A percentile compares a stretch with the other conserved stretches of the same genome.
Conservation (phyloP, 2,329 filamentous ascomycete species). For the Elsinoe australis region DNA sequence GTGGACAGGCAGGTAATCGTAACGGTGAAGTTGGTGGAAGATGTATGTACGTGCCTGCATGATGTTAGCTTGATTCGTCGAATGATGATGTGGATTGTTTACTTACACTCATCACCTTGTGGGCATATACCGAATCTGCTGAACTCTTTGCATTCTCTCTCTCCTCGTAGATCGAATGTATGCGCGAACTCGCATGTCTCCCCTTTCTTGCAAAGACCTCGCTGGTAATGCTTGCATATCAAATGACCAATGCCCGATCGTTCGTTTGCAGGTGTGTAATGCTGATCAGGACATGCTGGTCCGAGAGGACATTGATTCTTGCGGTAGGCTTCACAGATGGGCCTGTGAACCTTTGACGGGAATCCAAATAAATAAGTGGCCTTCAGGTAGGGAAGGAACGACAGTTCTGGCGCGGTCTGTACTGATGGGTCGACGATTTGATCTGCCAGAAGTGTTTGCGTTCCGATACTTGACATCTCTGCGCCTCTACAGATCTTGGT, state of each 20-base stretch:
- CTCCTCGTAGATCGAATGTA: conserved; percentile 96
- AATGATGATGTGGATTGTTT: background rate
- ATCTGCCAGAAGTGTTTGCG: conserved; percentile 22
- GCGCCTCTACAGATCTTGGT: too few species aligned
- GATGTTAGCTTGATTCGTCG: background rate
- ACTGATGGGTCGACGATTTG: conserved; percentile 29
- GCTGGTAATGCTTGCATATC: conserved; percentile 98
- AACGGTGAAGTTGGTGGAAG: conserved; percentile 58
- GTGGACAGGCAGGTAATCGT: conserved; percentile 63
- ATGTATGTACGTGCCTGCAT: conserved; percentile 29
- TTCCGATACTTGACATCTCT: conserved; percentile 25
- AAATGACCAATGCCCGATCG: conserved; percentile 42
- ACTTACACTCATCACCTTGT: conserved; percentile 88
- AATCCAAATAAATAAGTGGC: conserved; percentile 27
- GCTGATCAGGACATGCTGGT: conserved; percentile 75
- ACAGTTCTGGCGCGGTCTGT: conserved; percentile 25
- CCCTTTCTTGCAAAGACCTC: conserved; percentile 95
- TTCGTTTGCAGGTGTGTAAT: conserved; percentile 48
- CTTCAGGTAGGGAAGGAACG: conserved; percentile 31
- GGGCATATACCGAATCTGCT: conserved; percentile 88
- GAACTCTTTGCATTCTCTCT: conserved; percentile 98
- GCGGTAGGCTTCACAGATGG: conserved; percentile 77
- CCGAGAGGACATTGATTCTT: conserved; percentile 82
- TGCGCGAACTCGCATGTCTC: conserved; percentile 95
- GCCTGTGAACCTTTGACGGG: conserved; percentile 37